Base-by-base conservation (phyloP, 2,329 filamentous ascomycete species). In the Cladosporium velox region DNA sequence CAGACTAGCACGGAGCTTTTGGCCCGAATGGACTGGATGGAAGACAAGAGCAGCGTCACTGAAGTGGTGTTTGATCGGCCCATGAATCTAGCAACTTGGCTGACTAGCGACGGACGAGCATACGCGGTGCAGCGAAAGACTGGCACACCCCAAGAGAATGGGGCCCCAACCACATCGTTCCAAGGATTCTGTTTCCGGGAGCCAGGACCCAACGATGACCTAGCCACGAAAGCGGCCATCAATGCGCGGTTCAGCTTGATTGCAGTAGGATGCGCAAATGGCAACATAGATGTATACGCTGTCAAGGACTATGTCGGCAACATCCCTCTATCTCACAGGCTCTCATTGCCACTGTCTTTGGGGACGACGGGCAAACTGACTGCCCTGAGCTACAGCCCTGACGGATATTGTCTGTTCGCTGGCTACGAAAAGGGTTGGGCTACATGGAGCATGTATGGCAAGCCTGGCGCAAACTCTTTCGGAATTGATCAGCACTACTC, bases 371-470 rank as follows among this genome's bases (percentile, higher is more conserved):
- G 95, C 0, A 78, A 80, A 14, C 80, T 97, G 61, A 92, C 87
- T 2, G 90, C 88, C 34, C 79, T 99, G 70, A 88, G 81, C 67
- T 99, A 97, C 80, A 97, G 95, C 1, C 93, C 94, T 0, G 95
- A 99, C 77, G 95, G 95, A 21, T 97, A 98, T 77, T 97, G 93
- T 76, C 85, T 99, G 10, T 97, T 99, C 78, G 93, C 91, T 52
- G 95, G 94, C 1, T 98, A 94, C 74, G 90, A 95, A 73, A 88
- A 90, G 66, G 96, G 95, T 0, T 99, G 95, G 95, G 90, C 91
- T 4, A 94, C 89, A 57, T 99, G 94, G 94, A 98, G 94, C 76
- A 95, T 98, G 44, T 99, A 96, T 78, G 95, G 95, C 38, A 97
- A 97, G 77, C 86, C 90, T 2, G 90, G 93, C 15, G 93, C 90